phyloP scores from a whole-genome alignment of 2,329 filamentous ascomycete species.

The Aspergillus amoenus region DNA sequence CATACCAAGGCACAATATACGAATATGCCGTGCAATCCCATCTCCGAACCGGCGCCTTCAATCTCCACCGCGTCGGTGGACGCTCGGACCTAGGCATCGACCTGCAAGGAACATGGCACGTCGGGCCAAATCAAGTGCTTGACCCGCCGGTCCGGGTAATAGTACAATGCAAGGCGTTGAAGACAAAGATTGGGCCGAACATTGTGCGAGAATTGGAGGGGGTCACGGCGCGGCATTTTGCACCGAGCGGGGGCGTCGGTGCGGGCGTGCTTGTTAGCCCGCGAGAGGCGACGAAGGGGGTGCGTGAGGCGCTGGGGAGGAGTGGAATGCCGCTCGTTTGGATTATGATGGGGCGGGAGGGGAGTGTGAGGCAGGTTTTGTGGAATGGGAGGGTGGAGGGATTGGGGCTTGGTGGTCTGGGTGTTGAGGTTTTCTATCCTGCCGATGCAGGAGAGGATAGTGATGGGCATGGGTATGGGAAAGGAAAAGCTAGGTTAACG shows the following conservation, averaged over 20 bases:
- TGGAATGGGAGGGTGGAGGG: constrained; percentile 45
- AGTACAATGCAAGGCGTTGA: constrained; percentile 49
- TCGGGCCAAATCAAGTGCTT: constrained; percentile 1
- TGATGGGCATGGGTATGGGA: constrained; percentile 15
- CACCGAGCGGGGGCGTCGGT: neutral
- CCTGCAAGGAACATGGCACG: constrained; percentile 46
- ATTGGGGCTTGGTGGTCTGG: constrained; percentile 39
- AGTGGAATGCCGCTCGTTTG: constrained; percentile 71
- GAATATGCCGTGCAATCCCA: constrained; percentile 45
- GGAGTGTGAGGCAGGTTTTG: constrained; percentile 41
- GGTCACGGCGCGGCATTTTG: constrained; percentile 72
- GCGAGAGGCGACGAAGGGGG: constrained; percentile 72
- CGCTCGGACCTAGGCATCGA: constrained; percentile 49
- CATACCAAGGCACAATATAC: constrained; percentile 48
- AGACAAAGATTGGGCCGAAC: constrained; percentile 44
- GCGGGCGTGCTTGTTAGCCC: constrained; percentile 71
- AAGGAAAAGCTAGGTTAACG: constrained; percentile 30
- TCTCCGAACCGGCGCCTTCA: constrained; percentile 41
- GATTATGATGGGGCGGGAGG: constrained; percentile 44
- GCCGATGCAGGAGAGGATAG: constrained; percentile 3
- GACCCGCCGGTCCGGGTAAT: constrained; percentile 40
- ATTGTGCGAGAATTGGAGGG: constrained; percentile 56
- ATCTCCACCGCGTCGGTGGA: constrained; percentile 45
- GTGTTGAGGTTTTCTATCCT: constrained; percentile 38
- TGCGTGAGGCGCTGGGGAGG: constrained; percentile 68